Evolutionary conservation across 1,139 yeast species (phyloP), one percentile per base, ranked within the genome.

Genomic region (Yamadazyma oceani): DNA sequence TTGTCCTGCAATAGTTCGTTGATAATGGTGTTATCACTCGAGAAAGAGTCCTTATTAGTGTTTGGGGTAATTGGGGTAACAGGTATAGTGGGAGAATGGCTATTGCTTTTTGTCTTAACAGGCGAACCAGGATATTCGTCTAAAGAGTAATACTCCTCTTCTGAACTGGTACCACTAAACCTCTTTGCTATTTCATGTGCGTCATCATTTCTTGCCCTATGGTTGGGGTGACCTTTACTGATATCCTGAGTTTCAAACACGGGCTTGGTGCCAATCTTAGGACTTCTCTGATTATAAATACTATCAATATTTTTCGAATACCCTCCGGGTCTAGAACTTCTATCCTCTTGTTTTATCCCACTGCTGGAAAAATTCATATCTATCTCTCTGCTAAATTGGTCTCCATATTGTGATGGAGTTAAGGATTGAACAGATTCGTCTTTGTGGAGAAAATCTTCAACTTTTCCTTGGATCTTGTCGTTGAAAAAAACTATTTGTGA

Each of bases 1-100:
- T 29, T 16, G 7, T 42, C 39, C 3, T 44, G 44, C 15, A 41
- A 39, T 17, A 44, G 22, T 30, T 55, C 60, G 23, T 59, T 55
- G 8, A 59, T 62, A 11, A 64, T 55, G 3, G 70, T 65, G 5
- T 58, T 64, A 34, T 64, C 70, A 40, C 69, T 64, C 2, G 69
- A 62, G 32, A 52, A 46, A 9, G 66, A 57, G 12, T 51, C 53
- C 24, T 41, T 34, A 9, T 40, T 40, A 17, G 22, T 31, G 8
- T 45, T 39, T 14, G 37, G 31, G 5, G 26, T 11, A 10, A 11
- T 12, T 6, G n/a, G 32, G 7, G 32, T 29, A 8, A 29, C 12
- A 3, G 30, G 30, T 9, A 27, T 6, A 10, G 19, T 27, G 10
- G 30, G 30, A 14, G 30, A 27, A n/a, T 27, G 19, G 21, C 30